Evolutionary conservation across 2,329 filamentous ascomycete species (phyloP).

Genomic region (Penicillium sp.): DNA sequence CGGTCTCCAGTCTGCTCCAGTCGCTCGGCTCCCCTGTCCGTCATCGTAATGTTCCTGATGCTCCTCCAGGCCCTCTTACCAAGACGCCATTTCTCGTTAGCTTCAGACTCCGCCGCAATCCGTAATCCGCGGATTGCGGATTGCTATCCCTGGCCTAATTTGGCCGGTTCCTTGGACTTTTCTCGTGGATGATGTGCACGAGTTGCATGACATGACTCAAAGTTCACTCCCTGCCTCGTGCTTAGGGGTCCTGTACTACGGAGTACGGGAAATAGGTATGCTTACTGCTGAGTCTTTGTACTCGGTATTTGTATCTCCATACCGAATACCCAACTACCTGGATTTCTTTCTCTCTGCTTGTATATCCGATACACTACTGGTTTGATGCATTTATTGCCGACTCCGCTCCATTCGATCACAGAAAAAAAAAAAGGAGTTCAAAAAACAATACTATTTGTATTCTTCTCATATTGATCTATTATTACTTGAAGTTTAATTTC

Average conservation of each 20-base stretch:
- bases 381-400: neutral
- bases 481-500: conserved; percentile 1
- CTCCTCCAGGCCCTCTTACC: neutral
- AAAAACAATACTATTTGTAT: neutral
- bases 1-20: neutral
- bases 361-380: neutral
- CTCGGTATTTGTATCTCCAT: no score
- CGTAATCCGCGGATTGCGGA: no score
- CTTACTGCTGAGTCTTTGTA: no score
- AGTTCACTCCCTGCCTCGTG: conserved; percentile 25
- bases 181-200: conserved; percentile 14
- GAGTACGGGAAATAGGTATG: neutral
- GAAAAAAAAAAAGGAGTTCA: neutral
- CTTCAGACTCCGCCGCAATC: conserved; percentile 9
- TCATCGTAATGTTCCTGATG: conserved; percentile 2
- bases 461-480: neutral
- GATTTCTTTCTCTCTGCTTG: no score
- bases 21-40: conserved; percentile 12
- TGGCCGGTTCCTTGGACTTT: neutral
- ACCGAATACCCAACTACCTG: no score
- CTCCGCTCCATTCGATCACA: neutral
- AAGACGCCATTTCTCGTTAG: conserved; percentile 8
- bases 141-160: conserved; percentile 3
- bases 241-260: conserved; percentile 4
- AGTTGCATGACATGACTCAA: conserved; percentile 15